Percentiles rank a stretch among this genome's conserved stretches.
Evolutionary conservation across 176 grass and related monocot species (phyloP).

Genomic region (Luzula sylvatica): DNA sequence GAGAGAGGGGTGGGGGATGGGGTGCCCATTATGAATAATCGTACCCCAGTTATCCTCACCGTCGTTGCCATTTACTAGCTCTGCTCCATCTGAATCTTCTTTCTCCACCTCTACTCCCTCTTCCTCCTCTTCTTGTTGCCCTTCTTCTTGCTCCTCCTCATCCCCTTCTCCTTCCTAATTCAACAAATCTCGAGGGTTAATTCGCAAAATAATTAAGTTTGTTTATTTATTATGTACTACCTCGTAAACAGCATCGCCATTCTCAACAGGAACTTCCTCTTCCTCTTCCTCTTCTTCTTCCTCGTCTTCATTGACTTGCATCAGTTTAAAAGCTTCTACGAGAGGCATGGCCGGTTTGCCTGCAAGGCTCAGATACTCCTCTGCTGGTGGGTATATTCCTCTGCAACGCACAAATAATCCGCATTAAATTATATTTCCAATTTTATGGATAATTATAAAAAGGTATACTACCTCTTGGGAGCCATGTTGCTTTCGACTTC

Average conservation of each 20-base stretch:
- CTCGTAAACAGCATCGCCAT: slow-evolving; percentile 50
- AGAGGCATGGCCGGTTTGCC: slow-evolving; percentile 54
- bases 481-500: slow-evolving; percentile 51
- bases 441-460: not conserved
- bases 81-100: slow-evolving; percentile 46
- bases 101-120: slow-evolving; percentile 60
- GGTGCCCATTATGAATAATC: slow-evolving; percentile 38
- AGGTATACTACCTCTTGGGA: slow-evolving; percentile 34
- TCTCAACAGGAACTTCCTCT: slow-evolving; percentile 49
- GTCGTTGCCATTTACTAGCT: slow-evolving; percentile 85
- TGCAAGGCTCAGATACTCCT: slow-evolving; percentile 60
- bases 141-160: slow-evolving; percentile 29
- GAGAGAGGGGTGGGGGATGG: not conserved
- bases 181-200: not conserved
- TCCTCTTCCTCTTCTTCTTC: slow-evolving; percentile 7
- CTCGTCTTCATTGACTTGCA: slow-evolving; percentile 48
- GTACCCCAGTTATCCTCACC: slow-evolving; percentile 78
- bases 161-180: slow-evolving; percentile 1
- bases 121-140: slow-evolving; percentile 42
- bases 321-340: slow-evolving; percentile 83
- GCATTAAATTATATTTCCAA: not conserved
- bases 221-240: slow-evolving; percentile 24
- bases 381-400: slow-evolving; percentile 61
- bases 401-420: slow-evolving; percentile 23
- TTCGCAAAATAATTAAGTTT: not conserved